These are phyloP conservation scores for Xylaria telfairii DNA, from an alignment of 495 filamentous ascomycete species.

Conservation along the genomic window DNA sequence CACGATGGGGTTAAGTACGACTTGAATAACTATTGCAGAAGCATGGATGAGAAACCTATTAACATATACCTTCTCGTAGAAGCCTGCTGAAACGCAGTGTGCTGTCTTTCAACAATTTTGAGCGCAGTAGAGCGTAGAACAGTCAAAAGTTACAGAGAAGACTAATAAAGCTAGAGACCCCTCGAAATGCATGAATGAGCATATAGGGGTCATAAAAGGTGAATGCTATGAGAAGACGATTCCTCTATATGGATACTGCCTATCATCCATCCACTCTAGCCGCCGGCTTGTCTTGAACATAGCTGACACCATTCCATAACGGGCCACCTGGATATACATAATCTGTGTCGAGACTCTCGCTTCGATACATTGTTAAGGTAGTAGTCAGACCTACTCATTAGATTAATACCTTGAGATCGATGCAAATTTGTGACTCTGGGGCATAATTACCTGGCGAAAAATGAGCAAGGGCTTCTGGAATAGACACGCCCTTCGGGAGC, in stretches of 20 bases:
- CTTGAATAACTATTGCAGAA: too few species aligned
- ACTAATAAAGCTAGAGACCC: background rate
- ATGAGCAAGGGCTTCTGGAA: slow-evolving; percentile 2
- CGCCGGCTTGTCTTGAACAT: background rate
- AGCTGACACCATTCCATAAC: background rate
- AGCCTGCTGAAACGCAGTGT: background rate
- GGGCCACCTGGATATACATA: slow-evolving; percentile 15
- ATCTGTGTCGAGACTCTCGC: background rate
- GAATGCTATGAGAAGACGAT: too few species aligned
- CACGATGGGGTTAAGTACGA: too few species aligned
- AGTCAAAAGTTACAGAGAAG: background rate
- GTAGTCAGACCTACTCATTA: slow-evolving; percentile 3
- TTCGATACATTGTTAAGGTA: background rate
- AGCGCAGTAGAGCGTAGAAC: background rate
- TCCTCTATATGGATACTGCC: background rate
- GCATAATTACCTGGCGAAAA: slow-evolving; percentile 9
- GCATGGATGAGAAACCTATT: too few species aligned
- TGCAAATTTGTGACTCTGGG: background rate
- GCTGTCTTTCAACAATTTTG: background rate
- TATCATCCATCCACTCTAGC: background rate
- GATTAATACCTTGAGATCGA: background rate
- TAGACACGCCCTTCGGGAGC: background rate
- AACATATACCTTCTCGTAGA: too few species aligned
- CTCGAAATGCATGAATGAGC: too few species aligned
- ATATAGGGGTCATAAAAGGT: too few species aligned